Evolutionary conservation across 495 filamentous ascomycete genomes (phyloP).

Genomic region (Venustampulla echinocandica): DNA sequence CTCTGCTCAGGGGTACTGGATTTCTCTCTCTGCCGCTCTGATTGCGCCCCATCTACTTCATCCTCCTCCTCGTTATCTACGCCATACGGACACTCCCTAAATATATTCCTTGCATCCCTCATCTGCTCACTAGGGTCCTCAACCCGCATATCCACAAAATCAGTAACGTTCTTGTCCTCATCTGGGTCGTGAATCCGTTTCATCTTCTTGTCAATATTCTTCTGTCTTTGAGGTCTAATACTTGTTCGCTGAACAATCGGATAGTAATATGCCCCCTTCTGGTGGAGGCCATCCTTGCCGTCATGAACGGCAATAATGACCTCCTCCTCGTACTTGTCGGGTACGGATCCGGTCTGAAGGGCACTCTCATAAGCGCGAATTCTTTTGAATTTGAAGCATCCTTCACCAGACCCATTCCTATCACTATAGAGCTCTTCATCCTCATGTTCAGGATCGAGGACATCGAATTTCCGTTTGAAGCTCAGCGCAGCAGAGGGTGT

Average conservation of each 20-base stretch:
- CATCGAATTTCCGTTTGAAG: constrained; percentile 66
- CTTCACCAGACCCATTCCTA: constrained; percentile 33
- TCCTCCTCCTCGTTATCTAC: too few species aligned
- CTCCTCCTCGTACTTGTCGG: constrained; percentile 52
- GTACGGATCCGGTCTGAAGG: constrained; percentile 56
- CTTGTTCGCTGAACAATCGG: constrained; percentile 62
- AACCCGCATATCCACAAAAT: constrained; percentile 21
- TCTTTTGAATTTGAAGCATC: constrained; percentile 63
- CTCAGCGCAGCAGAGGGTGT: constrained; percentile 44
- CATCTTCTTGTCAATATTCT: constrained; percentile 36
- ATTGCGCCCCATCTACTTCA: too few species aligned
- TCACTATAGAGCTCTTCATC: constrained; percentile 58
- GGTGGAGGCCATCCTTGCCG: constrained; percentile 36
- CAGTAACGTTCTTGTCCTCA: constrained; percentile 11
- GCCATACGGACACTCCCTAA: constrained; percentile 17
- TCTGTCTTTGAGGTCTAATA: constrained; percentile 46
- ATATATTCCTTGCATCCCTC: constrained; percentile 11
- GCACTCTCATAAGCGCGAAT: constrained; percentile 79
- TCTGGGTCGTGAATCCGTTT: constrained; percentile 1
- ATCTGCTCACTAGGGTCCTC: constrained; percentile 14
- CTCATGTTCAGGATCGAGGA: constrained; percentile 59
- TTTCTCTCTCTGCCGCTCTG: too few species aligned
- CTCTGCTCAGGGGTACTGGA: too few species aligned
- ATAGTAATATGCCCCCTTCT: constrained; percentile 82
- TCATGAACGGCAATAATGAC: constrained; percentile 42